These are phyloP conservation scores for Magnaporthiopsis incrustans DNA, from an alignment of 2,329 filamentous ascomycete species.

Conservation along the genomic window DNA sequence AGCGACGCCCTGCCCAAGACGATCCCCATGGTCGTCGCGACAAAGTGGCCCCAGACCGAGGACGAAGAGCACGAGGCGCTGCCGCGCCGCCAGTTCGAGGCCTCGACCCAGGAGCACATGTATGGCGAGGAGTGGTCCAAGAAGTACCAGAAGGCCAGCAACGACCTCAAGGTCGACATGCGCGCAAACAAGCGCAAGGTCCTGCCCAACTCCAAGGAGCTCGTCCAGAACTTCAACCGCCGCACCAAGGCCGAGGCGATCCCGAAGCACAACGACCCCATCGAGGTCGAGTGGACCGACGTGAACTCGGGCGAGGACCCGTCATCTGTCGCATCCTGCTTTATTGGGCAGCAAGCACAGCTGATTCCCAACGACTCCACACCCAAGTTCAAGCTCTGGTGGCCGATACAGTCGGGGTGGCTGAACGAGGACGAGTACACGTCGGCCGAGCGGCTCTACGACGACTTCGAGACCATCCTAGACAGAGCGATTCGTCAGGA, in stretches of 20 bases:
- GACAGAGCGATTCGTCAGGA: conserved; percentile 84
- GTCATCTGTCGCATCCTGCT: conserved; percentile 51
- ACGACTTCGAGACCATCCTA: conserved; percentile 81
- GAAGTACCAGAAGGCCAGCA: conserved; percentile 73
- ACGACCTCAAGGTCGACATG: conserved; percentile 85
- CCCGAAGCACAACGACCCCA: conserved; percentile 86
- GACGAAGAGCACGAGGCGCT: conserved; percentile 74
- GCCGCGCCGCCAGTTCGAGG: conserved; percentile 61
- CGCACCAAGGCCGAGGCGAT: conserved; percentile 79
- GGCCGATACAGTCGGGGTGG: conserved; percentile 81
- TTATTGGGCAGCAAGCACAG: conserved; percentile 74
- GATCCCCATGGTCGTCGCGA: conserved; percentile 85
- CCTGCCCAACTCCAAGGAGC: conserved; percentile 92
- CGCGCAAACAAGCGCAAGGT: conserved; percentile 90
- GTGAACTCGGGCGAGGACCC: conserved; percentile 59
- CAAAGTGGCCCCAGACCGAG: conserved; percentile 69
- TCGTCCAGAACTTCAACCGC: conserved; percentile 91
- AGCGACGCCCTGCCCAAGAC: conserved; percentile 93
- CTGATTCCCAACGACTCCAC: conserved; percentile 83
- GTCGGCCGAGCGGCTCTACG: conserved; percentile 69
- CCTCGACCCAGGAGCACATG: conserved; percentile 61
- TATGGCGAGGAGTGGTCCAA: conserved; percentile 77
- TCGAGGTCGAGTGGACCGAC: conserved; percentile 94
- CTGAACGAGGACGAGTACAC: conserved; percentile 86
- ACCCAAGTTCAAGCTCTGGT: conserved; percentile 85